phyloP scores from a whole-genome alignment of 2,329 filamentous ascomycete genomes.

The Nannizzia gypsea region DNA sequence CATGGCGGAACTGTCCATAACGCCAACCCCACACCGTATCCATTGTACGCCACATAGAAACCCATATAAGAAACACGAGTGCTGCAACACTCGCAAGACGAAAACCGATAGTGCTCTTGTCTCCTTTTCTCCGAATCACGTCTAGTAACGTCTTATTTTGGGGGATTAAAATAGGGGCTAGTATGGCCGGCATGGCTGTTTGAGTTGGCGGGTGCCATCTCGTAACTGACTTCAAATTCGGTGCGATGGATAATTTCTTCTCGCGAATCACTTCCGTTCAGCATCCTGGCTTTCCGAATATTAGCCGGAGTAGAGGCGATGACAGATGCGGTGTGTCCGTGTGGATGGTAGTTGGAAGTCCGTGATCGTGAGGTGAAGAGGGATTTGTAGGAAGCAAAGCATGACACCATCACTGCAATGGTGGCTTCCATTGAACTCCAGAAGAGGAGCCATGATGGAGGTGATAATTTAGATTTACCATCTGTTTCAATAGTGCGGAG shows the following conservation, averaged over 20 bases:
- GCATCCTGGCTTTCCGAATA: neutral
- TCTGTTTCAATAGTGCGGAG: conserved; percentile 7
- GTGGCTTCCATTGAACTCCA: conserved; percentile 9
- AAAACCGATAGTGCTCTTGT: no score
- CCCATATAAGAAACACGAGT: no score
- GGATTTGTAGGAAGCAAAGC: conserved; percentile 13
- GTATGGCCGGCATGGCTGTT: neutral
- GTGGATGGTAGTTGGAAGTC: neutral
- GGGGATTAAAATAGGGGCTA: neutral
- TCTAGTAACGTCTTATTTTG: neutral
- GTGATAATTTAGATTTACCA: neutral
- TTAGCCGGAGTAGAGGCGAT: neutral
- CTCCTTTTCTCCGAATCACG: neutral
- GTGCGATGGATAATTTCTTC: conserved; percentile 7
- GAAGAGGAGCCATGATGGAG: conserved; percentile 10
- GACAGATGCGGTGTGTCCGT: neutral
- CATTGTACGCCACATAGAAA: no score
- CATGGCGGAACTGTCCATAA: no score
- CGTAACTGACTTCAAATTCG: conserved; percentile 9
- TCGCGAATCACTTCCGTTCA: neutral
- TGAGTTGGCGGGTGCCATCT: neutral
- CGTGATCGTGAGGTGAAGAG: conserved; percentile 10
- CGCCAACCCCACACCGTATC: no score
- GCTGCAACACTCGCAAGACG: no score
- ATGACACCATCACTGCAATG: conserved; percentile 11